Base-by-base conservation (phyloP, 495 filamentous ascomycete species). In the Neurospora terricola region DNA sequence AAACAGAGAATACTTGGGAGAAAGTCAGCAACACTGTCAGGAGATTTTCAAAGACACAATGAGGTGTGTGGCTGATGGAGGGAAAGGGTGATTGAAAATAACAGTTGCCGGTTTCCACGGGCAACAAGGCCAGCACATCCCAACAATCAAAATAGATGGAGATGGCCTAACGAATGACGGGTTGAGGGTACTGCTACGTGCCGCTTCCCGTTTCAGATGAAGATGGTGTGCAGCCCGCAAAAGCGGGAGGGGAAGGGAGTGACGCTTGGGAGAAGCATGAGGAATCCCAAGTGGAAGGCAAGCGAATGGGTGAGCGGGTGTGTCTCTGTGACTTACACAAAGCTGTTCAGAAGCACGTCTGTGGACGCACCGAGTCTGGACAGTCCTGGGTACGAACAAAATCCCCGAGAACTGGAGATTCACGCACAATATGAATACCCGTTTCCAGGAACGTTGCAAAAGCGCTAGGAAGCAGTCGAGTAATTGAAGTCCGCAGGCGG, bases 401-500 rank as follows among this genome's bases (percentile, higher is more conserved):
- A 34, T 66, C 54, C 54, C 54, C 54, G 54, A 66, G 14, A 66
- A 27, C 54, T 66, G 27, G 54, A 66, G 54, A 66, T 66, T 66
- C 54, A 66, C 54, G 54, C 54, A 66, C 54, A 66, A 66, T 66
- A 66, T 66, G 54, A 66, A 66, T 66, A 27, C 54, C 30, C 12
- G 54, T 66, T 9, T 14, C 54, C 54, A 16, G 54, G 54, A 34
- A 36, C 71, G 75, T 74, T 81, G 80, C 84, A 84, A 83, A 82
- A 82, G 71, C 78, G 78, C 73, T 76, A 72, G 71, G 71, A 77
- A 76, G 74, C 73, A 79, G 78, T 73, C 73, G 77, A 77, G 78
- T 77, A 83, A 83, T 82, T 78, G 81, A 78, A 73, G 74, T 85
- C 85, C 84, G 85, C 85, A 86, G 85, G 76, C 73, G 73, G 76